A percentile compares a stretch with the other conserved stretches of the same genome.
phyloP scores from a whole-genome alignment of 257 asterid species.

The Penstemon eatonii region DNA sequence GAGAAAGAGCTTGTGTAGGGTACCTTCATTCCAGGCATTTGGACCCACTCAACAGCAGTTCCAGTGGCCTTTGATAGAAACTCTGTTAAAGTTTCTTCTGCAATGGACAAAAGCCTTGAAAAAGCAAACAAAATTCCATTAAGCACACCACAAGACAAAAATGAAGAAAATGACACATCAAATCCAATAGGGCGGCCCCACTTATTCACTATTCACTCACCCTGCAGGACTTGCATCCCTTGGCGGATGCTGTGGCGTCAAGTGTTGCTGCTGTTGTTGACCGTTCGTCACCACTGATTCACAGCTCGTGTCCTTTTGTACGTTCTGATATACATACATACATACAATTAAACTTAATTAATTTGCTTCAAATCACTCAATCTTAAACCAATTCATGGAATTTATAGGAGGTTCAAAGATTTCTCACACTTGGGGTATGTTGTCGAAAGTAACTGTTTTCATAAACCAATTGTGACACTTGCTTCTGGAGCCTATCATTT shows the following conservation, averaged over 20 bases:
- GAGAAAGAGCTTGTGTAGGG: neutral
- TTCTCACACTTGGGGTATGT: conserved; percentile 59
- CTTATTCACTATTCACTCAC: conserved; percentile 43
- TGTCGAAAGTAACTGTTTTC: conserved; percentile 83
- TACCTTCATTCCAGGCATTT: conserved; percentile 99
- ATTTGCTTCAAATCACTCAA: conserved; percentile 11
- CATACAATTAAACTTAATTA: conserved; percentile 1
- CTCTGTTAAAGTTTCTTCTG: conserved; percentile 96
- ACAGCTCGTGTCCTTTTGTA: conserved; percentile 81
- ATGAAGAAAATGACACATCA: conserved; percentile 51
- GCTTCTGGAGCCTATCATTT: conserved; percentile 88
- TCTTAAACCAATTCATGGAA: conserved; percentile 22
- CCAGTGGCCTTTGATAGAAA: conserved; percentile 96
- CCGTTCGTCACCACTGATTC: conserved; percentile 92
- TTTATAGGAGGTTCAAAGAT: neutral
- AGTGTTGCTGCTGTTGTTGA: conserved; percentile 57
- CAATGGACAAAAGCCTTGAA: conserved; percentile 87
- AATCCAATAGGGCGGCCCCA: conserved; percentile 25
- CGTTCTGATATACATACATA: conserved; percentile 41
- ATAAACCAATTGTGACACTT: conserved; percentile 80
- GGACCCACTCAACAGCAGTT: conserved; percentile 99
- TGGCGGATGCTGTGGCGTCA: conserved; percentile 87
- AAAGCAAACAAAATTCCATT: conserved; percentile 32
- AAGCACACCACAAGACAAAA: conserved; percentile 32
- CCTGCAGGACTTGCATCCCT: conserved; percentile 99